Evolutionary conservation across 768 basidiomycete species (phyloP).

Genomic region (Termitomyces sp.): DNA sequence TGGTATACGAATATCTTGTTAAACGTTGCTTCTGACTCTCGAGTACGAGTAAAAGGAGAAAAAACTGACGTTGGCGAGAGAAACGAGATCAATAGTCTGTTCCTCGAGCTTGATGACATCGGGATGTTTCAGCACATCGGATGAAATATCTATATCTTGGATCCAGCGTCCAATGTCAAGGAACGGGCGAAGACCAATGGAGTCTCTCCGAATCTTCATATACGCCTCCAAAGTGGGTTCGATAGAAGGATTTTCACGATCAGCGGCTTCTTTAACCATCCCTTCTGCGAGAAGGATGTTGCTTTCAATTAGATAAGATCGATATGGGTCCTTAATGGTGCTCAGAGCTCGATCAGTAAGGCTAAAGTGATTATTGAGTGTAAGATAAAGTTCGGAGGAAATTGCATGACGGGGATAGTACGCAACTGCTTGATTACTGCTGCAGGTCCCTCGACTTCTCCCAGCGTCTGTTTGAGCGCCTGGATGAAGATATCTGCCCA

Average conservation of each 20-base stretch:
- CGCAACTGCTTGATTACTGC: constrained; percentile 3
- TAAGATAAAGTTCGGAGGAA: not conserved
- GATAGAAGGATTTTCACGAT: constrained; percentile 7
- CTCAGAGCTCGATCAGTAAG: constrained; percentile 1
- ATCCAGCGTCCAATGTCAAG: constrained; percentile 8
- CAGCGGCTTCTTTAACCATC: constrained; percentile 3
- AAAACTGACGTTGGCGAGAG: not conserved
- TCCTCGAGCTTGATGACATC: constrained; percentile 1
- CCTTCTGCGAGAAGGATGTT: constrained; percentile 3
- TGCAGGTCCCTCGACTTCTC: constrained; percentile 1
- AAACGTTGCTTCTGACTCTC: no score
- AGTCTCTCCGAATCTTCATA: constrained; percentile 4
- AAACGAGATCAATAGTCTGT: no score
- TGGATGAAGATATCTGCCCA: constrained; percentile 5
- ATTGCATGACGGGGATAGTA: not conserved
- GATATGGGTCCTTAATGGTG: not conserved
- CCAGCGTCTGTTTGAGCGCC: constrained; percentile 2
- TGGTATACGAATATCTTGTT: not conserved
- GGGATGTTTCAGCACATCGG: not conserved
- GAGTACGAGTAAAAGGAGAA: no score
- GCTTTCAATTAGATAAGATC: not conserved
- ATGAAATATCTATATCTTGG: constrained; percentile 1
- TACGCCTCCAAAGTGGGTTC: constrained; percentile 4
- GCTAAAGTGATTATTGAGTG: not conserved
- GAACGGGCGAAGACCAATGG: constrained; percentile 7